Conservation (phyloP, 371 early-diverging fungal genomes). For the Thermomucor indicae-seudaticae region DNA sequence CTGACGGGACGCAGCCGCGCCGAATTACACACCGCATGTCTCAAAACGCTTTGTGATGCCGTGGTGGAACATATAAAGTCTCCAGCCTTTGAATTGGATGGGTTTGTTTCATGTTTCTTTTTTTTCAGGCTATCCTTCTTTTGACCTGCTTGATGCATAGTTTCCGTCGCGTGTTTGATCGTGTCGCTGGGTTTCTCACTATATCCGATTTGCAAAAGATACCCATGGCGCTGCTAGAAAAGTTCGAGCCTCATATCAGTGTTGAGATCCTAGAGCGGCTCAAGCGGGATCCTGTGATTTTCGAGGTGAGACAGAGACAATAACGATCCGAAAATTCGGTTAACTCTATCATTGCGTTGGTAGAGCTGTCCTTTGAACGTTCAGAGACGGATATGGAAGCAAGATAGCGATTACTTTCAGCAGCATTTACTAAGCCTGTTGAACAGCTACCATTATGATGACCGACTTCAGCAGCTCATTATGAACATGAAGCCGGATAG, state of each 20-base stretch:
- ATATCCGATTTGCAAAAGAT: slow-evolving; percentile 57
- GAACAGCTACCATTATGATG: slow-evolving; percentile 40
- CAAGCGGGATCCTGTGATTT: slow-evolving; percentile 40
- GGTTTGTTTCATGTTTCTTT: slow-evolving; percentile 21
- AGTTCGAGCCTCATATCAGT: slow-evolving; percentile 47
- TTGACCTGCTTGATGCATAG: slow-evolving; percentile 13
- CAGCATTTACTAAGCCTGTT: slow-evolving; percentile 35
- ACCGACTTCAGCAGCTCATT: slow-evolving; percentile 30
- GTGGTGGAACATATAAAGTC: slow-evolving; percentile 28
- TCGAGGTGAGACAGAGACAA: slow-evolving; percentile 23
- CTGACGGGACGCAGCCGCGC: slow-evolving; percentile 51
- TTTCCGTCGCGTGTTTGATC: slow-evolving; percentile 42
- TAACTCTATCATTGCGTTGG: neutral
- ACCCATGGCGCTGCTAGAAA: slow-evolving; percentile 58
- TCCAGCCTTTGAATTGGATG: slow-evolving; percentile 39
- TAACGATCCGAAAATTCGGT: neutral
- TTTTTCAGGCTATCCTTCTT: neutral
- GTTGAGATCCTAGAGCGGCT: slow-evolving; percentile 48
- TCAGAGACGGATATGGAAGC: slow-evolving; percentile 46
- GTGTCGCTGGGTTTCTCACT: slow-evolving; percentile 52
- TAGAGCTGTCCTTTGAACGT: slow-evolving; percentile 37
- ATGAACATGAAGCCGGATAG: slow-evolving; percentile 48
- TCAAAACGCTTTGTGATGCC: slow-evolving; percentile 50
- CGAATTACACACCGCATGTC: slow-evolving; percentile 52
- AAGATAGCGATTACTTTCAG: slow-evolving; percentile 42